Conservation (phyloP, 129 eudicot genomes). For the Flaveria robusta region DNA sequence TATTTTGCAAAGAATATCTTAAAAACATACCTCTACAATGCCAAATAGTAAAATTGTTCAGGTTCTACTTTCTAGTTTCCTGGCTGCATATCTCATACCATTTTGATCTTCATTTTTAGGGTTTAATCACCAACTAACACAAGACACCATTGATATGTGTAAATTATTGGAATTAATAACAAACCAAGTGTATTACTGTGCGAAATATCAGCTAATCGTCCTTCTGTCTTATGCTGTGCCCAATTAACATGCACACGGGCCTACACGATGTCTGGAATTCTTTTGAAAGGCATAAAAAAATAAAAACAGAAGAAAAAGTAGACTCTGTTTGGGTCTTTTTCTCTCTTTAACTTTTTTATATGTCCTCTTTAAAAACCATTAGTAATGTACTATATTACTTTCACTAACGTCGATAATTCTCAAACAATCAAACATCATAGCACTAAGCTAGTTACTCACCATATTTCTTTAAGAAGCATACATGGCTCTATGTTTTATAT, state of each 20-base stretch:
- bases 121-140: neutral
- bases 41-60: neutral
- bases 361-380: constrained; percentile 41
- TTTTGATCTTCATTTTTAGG: neutral
- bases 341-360: constrained; percentile 38
- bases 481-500: constrained; percentile 41
- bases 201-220: constrained; percentile 27
- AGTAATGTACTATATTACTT: constrained; percentile 36
- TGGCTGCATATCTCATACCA: neutral
- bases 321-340: constrained; percentile 31
- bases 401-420: constrained; percentile 19
- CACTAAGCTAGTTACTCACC: neutral
- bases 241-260: constrained; percentile 29
- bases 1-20: neutral
- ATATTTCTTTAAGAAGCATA: constrained; percentile 18
- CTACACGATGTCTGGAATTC: constrained; percentile 11
- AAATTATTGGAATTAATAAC: neutral
- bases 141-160: constrained; percentile 14
- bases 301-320: constrained; percentile 26
- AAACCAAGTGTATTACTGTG: constrained; percentile 19
- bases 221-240: constrained; percentile 37
- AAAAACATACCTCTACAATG: neutral
- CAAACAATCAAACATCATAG: constrained; percentile 13
- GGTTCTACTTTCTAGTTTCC: neutral
- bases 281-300: constrained; percentile 23